Percentiles rank a stretch among this genome's conserved stretches.
These are phyloP conservation scores for Trypanosomatidae sp. DNA, from an alignment of 208 protist species.

Conservation along the genomic window DNA sequence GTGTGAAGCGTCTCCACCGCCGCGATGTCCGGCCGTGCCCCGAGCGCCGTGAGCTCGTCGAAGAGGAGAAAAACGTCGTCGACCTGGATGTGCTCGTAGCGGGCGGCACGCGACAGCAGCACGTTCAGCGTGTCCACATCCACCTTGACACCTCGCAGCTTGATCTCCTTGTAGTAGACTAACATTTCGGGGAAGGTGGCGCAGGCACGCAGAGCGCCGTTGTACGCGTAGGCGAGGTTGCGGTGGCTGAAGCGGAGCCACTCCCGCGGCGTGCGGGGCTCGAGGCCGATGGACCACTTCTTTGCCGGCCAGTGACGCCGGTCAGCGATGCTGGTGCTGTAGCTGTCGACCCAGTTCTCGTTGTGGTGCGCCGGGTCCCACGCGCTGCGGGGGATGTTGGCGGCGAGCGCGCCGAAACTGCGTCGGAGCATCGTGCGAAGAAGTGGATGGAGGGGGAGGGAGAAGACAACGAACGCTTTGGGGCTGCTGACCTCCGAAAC, in stretches of 20 bases:
- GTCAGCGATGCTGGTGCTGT: slow-evolving; percentile 61
- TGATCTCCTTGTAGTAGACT: slow-evolving; percentile 90
- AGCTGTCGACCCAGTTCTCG: slow-evolving; percentile 86
- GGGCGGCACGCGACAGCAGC: slow-evolving; percentile 81
- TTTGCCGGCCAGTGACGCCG: slow-evolving; percentile 87
- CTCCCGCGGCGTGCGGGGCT: slow-evolving; percentile 78
- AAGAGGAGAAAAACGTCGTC: slow-evolving; percentile 88
- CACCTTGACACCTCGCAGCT: slow-evolving; percentile 87
- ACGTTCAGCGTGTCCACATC: slow-evolving; percentile 89
- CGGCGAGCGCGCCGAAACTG: slow-evolving; percentile 27
- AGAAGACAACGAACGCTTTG: too few species aligned
- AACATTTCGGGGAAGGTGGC: slow-evolving; percentile 82
- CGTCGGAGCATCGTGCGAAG: slow-evolving; percentile 33
- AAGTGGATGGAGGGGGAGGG: too few species aligned
- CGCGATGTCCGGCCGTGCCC: slow-evolving; percentile 74
- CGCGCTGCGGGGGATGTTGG: slow-evolving; percentile 71
- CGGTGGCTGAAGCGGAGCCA: slow-evolving; percentile 79
- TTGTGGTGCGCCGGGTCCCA: slow-evolving; percentile 89
- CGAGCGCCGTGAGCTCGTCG: slow-evolving; percentile 73
- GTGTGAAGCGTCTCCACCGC: slow-evolving; percentile 86
- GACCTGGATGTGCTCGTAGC: slow-evolving; percentile 77
- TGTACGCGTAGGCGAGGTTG: slow-evolving; percentile 91
- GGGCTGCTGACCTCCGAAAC: too few species aligned
- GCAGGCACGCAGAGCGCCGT: slow-evolving; percentile 83
- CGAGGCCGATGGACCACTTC: slow-evolving; percentile 80